Base-by-base conservation (phyloP, 2,329 filamentous ascomycete species). In the Herpotrichia juniperi region DNA sequence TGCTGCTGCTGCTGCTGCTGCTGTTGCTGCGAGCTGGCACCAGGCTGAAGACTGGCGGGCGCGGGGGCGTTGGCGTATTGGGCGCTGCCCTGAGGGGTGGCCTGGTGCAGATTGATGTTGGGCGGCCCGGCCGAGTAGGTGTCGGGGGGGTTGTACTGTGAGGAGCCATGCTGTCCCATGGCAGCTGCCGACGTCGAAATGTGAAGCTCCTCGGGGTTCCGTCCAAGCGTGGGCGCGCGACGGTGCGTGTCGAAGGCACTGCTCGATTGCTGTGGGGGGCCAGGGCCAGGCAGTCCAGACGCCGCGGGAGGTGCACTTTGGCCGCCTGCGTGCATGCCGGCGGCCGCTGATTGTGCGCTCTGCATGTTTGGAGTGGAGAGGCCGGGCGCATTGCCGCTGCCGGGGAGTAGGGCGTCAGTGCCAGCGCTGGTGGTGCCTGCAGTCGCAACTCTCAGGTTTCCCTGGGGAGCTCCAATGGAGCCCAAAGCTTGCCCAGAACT, bases 41-140 rank as follows among this genome's bases (percentile, higher is more conserved):
- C 76, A 28, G 75, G 57, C 66, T 87, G 86, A 35, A 88, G 75
- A 46, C 84, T 81, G 50, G 76, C 71, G 53, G 73, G 61, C 19
- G 68, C 47, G 48, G 58, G 62, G n/a, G 54, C 24, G 16, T 39
- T 37, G 47, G 75, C 71, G 65, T 80, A 83, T 54, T 82, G 80
- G 25, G 70, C 62, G 48, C 71, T 66, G 48, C 71, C 67, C 51
- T 72, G 68, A 21, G 81, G 75, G 17, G 77, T 79, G n/a, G 80
- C 78, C 60, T 85, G 81, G 59, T 87, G 84, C 43, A 87, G 75
- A 63, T 79, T 85, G 67, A 87, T 84, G 44, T 82, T 79, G 46
- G 83, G 82, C 54, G 78, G 64, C 46, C 71, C 76, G 42, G 74
- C 69, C 50, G 74, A 71, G 63, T 81, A 81, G 48, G 81, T 78